These are phyloP conservation scores for Acer campestre DNA, from an alignment of 345 rosid genomes.

Conservation along the genomic window DNA sequence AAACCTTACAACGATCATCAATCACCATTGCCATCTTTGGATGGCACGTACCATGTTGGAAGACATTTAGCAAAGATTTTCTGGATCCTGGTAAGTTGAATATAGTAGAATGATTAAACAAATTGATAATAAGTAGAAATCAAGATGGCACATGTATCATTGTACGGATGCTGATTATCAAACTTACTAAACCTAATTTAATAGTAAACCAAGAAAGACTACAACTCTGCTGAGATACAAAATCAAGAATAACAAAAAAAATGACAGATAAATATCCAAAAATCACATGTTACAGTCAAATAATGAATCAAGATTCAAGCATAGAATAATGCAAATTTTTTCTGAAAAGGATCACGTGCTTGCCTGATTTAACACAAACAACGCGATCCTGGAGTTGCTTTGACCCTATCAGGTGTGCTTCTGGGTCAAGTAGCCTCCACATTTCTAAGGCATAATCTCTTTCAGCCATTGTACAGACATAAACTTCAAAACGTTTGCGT, in stretches of 20 bases:
- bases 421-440: constrained; percentile 99
- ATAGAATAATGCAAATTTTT: constrained; percentile 11
- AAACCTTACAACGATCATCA: constrained; percentile 94
- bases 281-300: background rate
- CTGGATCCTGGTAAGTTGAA: constrained; percentile 55
- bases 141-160: constrained; percentile 3
- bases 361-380: constrained; percentile 95
- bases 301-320: constrained; percentile 2
- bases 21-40: constrained; percentile 99
- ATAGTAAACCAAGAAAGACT: constrained; percentile 9
- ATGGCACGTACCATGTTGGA: constrained; percentile 85
- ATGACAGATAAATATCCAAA: constrained; percentile 14
- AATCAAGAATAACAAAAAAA: constrained; percentile 10
- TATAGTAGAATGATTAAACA: constrained; percentile 21
- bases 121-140: constrained; percentile 1
- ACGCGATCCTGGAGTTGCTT: constrained; percentile 80
- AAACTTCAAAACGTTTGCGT: constrained; percentile 96
- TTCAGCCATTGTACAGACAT: constrained; percentile 99
- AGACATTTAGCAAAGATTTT: constrained; percentile 85
- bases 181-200: background rate
- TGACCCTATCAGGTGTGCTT: constrained; percentile 68
- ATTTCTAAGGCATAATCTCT: constrained; percentile 99
- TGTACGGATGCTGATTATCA: background rate
- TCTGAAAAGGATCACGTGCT: constrained; percentile 15
- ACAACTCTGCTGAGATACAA: background rate